Evolutionary conservation across 352 stramenopile genomes (phyloP).

Genomic region (Globisporangium megalacanthum): DNA sequence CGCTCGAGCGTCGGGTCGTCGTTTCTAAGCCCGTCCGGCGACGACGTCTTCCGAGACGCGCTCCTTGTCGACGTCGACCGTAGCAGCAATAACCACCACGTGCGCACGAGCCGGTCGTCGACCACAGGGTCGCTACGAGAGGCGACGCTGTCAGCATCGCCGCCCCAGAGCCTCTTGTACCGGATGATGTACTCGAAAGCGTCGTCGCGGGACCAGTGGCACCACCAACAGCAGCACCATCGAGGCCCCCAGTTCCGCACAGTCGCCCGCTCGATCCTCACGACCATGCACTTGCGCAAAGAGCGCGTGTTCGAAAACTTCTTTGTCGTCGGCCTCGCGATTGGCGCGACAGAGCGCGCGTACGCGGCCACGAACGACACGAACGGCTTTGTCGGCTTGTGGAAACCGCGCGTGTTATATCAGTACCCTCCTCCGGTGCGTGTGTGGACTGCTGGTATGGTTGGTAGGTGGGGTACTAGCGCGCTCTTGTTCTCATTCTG

Average conservation of each 20-base stretch:
- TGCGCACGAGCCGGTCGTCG: conserved; percentile 44
- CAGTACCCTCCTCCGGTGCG: conserved; percentile 51
- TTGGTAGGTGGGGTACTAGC: too few relatives aligned
- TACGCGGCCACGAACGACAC: conserved; percentile 18
- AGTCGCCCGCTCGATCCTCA: conserved; percentile 66
- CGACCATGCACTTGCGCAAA: conserved; percentile 77
- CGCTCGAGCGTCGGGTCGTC: conserved; percentile 6
- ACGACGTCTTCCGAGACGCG: conserved; percentile 2
- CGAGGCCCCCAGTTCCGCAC: conserved; percentile 39
- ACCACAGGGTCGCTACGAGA: conserved; percentile 33
- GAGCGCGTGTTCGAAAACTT: conserved; percentile 83
- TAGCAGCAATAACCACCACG: conserved; percentile 20
- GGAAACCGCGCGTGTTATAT: conserved; percentile 70
- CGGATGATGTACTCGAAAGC: conserved; percentile 75
- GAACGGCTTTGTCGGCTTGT: conserved; percentile 36
- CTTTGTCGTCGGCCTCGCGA: conserved; percentile 51
- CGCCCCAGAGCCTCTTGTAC: conserved; percentile 63
- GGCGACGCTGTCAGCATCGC: conserved; percentile 14
- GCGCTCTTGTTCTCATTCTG: too few relatives aligned
- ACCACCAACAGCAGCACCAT: conserved; percentile 4
- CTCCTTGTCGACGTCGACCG: conserved; percentile 20
- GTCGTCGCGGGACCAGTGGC: conserved; percentile 52
- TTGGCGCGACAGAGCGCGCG: conserved; percentile 28
- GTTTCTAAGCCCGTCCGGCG: neutral
- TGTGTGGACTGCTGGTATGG: neutral